Conservation (phyloP, 768 basidiomycete genomes). For the Amanita jacksonii region DNA sequence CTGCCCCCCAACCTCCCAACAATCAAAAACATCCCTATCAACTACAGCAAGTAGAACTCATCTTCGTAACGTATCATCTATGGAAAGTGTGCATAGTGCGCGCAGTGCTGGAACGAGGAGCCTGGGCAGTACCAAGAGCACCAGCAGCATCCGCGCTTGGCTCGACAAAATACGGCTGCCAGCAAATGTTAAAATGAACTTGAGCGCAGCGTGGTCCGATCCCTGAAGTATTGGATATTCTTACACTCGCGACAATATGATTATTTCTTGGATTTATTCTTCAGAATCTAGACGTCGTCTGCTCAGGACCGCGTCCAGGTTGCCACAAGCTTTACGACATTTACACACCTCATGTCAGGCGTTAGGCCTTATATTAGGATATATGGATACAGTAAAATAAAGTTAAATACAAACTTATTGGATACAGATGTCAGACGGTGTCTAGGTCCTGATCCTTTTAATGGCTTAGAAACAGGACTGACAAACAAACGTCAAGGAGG, state of each 20-base stretch:
- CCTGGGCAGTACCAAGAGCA: constrained; percentile 32
- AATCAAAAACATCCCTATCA: constrained; percentile 1
- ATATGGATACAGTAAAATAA: no score
- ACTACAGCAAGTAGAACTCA: constrained; percentile 5
- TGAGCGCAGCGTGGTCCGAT: constrained; percentile 4
- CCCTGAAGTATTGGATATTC: background rate
- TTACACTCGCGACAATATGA: background rate
- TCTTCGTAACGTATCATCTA: constrained; percentile 21
- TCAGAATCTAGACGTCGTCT: no score
- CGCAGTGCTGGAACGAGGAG: constrained; percentile 32
- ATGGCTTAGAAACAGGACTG: constrained; percentile 14
- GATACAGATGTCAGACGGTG: constrained; percentile 17
- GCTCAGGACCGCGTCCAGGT: no score
- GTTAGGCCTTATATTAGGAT: no score
- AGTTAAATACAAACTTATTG: no score
- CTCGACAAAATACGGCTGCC: constrained; percentile 23
- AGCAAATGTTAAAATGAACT: constrained; percentile 12
- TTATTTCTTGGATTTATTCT: constrained; percentile 9
- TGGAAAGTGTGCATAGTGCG: constrained; percentile 38
- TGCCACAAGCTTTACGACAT: no score
- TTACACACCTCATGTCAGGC: no score
- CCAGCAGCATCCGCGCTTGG: constrained; percentile 31
- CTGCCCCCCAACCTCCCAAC: constrained; percentile 7
- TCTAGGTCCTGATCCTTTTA: constrained; percentile 17
- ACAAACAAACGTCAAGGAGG: constrained; percentile 16